phyloP scores from a whole-genome alignment of 2,329 filamentous ascomycete species.

The Beauveria medogensis region DNA sequence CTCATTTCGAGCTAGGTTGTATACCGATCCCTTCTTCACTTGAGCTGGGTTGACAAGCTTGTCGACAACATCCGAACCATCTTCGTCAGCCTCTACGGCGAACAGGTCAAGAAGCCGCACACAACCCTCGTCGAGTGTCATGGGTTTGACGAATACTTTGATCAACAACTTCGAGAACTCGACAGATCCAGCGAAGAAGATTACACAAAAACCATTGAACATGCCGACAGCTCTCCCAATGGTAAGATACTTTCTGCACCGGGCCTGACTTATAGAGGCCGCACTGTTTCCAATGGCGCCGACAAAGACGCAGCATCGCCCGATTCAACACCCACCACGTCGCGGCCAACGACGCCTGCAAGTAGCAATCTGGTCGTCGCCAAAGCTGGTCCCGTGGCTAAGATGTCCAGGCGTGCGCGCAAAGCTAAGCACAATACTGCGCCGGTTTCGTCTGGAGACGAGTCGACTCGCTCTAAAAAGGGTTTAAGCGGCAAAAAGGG shows the following conservation, averaged over 20 bases:
- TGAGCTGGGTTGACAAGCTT: constrained; percentile 95
- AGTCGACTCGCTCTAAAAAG: constrained; percentile 51
- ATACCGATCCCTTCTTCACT: constrained; percentile 88
- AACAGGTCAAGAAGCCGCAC: constrained; percentile 74
- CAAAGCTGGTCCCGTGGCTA: constrained; percentile 66
- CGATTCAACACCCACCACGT: constrained; percentile 67
- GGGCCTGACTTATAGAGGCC: constrained; percentile 33
- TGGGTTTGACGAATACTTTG: constrained; percentile 86
- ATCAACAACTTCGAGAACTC: constrained; percentile 81
- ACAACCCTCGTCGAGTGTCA: constrained; percentile 70
- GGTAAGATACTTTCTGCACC: constrained; percentile 23
- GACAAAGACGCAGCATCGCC: constrained; percentile 41
- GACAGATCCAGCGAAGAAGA: constrained; percentile 46
- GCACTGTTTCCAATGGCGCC: constrained; percentile 23
- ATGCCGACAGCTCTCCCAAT: constrained; percentile 13
- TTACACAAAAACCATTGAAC: constrained; percentile 17
- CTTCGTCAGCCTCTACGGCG: constrained; percentile 82
- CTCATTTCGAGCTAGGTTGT: constrained; percentile 57
- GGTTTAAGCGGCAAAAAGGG: constrained; percentile 69
- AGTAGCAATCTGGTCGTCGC: constrained; percentile 56
- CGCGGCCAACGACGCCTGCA: constrained; percentile 69
- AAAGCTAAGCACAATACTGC: constrained; percentile 59
- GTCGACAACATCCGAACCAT: constrained; percentile 91
- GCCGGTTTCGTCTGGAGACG: constrained; percentile 75
- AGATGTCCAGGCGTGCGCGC: constrained; percentile 73